Evolutionary conservation across 495 filamentous ascomycete species (phyloP), one percentile per base, ranked within the genome.

Genomic region (Lasiosphaeria miniovina): DNA sequence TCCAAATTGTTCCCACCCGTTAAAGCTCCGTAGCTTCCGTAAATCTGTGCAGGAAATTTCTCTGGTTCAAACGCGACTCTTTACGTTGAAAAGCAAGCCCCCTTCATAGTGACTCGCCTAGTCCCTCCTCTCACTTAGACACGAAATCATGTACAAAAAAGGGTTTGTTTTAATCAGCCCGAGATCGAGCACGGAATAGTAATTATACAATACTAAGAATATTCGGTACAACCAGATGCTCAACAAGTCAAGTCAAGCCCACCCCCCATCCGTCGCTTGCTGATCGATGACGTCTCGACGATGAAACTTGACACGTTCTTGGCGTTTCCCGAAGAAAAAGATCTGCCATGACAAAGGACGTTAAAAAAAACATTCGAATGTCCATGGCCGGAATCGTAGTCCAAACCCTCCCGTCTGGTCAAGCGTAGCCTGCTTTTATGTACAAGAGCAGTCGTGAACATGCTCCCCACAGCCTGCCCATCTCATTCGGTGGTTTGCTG

Each of bases 181-280:
- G 10, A 32, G 38, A 12, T 11, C 12, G 40, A 34, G 54, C 36
- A 36, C 24, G 12, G 38, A 68, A 68, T 70, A 67, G 51, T 67
- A 74, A 74, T 74, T 74, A 74, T 70, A 73, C 69, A 72, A 74
- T 74, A 74, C 68, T 66, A 72, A 65, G 70, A 74, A 64, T 57
- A 55, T 59, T 53, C 61, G 57, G 61, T 65, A 68, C 65, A 67
- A 60, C 36, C 15, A 55, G 38, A 46, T 35, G 60, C 60, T 61
- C 24, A 24, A 24, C 24, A 24, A 24, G 24, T 24, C 2, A 24
- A 24, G 24, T 24, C 24, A 24, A 24, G 14, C 38, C 2, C 7
- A 41, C 1, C 7, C 38, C 38, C 14, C 14, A 9, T 14, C 1
- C 8, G 8, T 9, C 38, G 7, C 8, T 41, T 41, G 38, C 14